phyloP scores from a whole-genome alignment of 768 basidiomycete species.

The Psilocybe cyanescens region DNA sequence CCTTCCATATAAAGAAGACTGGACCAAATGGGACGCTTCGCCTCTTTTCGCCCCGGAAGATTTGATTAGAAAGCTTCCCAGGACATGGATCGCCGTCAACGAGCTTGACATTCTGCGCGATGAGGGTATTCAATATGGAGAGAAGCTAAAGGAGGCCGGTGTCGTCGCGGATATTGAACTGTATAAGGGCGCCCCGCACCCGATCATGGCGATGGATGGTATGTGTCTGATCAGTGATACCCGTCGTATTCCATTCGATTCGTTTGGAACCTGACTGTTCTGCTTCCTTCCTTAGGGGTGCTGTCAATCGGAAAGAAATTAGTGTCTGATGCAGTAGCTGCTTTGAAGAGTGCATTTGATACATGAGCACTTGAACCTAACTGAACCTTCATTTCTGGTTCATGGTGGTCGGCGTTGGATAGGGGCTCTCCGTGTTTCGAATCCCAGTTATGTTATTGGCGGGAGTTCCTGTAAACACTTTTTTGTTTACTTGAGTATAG shows the following conservation, averaged over 20 bases:
- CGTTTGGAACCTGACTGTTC: background rate
- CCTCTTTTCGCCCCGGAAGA: slow-evolving; percentile 70
- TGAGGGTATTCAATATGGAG: slow-evolving; percentile 67
- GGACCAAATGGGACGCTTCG: slow-evolving; percentile 69
- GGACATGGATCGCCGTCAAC: slow-evolving; percentile 64
- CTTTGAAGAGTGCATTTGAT: slow-evolving; percentile 32
- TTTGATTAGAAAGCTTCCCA: slow-evolving; percentile 52
- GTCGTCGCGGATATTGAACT: slow-evolving; percentile 56
- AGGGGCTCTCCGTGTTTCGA: background rate
- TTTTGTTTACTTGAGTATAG: background rate
- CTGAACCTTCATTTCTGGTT: background rate
- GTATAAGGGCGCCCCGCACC: slow-evolving; percentile 72
- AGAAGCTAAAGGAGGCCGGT: slow-evolving; percentile 56
- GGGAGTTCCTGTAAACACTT: background rate
- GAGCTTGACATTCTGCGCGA: slow-evolving; percentile 70
- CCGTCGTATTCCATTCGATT: background rate
- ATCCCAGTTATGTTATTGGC: background rate
- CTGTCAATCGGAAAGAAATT: slow-evolving; percentile 36
- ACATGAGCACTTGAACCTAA: background rate
- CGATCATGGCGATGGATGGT: slow-evolving; percentile 79
- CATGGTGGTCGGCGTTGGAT: background rate
- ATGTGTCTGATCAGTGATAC: slow-evolving; percentile 21
- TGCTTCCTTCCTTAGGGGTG: slow-evolving; percentile 1
- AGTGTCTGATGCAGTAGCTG: slow-evolving; percentile 38
- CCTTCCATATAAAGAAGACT: slow-evolving; percentile 62